Conservation (phyloP, 306 rosid genomes). For the Sicyos baderoa region DNA sequence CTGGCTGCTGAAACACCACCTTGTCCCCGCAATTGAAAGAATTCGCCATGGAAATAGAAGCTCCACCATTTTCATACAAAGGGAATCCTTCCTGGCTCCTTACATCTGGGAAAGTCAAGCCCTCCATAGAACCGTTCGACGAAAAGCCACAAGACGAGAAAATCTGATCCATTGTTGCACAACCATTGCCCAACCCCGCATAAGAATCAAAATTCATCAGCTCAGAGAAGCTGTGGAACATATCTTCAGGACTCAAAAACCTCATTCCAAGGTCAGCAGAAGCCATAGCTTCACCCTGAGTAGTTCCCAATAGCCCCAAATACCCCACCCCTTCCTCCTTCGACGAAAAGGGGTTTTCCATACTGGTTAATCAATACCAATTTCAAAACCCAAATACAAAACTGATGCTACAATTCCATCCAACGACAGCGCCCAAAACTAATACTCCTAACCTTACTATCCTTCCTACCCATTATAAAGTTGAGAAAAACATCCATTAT, state of each 20-base stretch:
- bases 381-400: conserved; percentile 11
- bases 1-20: conserved; percentile 38
- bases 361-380: conserved; percentile 14
- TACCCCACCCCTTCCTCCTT: conserved; percentile 35
- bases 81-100: conserved; percentile 29
- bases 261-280: conserved; percentile 35
- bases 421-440: conserved; percentile 14
- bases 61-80: conserved; percentile 27
- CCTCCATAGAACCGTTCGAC: conserved; percentile 33
- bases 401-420: conserved; percentile 20
- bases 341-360: conserved; percentile 46
- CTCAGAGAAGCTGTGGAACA: conserved; percentile 46
- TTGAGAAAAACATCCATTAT: conserved; percentile 16
- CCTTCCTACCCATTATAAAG: conserved; percentile 20
- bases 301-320: conserved; percentile 37
- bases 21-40: conserved; percentile 38
- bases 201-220: conserved; percentile 53
- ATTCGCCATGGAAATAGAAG: conserved; percentile 25
- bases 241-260: conserved; percentile 37
- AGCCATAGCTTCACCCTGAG: conserved; percentile 36
- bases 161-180: conserved; percentile 41
- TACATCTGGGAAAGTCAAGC: conserved; percentile 31
- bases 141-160: conserved; percentile 32
- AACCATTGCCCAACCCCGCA: conserved; percentile 47
- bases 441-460: conserved; percentile 16